Percentiles rank a stretch among this genome's conserved stretches.
Conservation (phyloP, 768 basidiomycete species). For the Boletales sp. region DNA sequence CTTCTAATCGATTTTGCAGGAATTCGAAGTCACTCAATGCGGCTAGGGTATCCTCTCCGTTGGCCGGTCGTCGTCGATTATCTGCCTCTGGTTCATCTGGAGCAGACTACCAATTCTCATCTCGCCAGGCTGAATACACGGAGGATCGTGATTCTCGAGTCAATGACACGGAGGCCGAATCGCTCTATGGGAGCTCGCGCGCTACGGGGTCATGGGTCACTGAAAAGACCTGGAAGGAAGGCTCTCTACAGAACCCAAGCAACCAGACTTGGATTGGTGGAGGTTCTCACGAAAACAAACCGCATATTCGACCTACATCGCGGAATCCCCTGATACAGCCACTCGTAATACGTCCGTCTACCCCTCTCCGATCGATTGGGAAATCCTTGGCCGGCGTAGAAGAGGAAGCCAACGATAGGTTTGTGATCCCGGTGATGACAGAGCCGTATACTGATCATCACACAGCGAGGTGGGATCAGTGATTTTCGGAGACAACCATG, state of each 20-base stretch:
- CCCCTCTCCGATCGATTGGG: neutral
- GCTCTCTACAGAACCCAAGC: neutral
- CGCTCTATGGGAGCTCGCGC: neutral
- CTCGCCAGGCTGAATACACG: neutral
- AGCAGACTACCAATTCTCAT: neutral
- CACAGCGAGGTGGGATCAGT: constrained; percentile 2
- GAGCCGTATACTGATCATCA: neutral
- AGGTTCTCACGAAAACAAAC: constrained; percentile 10
- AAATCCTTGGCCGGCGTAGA: neutral
- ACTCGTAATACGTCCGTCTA: neutral
- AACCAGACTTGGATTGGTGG: neutral
- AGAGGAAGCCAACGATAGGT: constrained; percentile 6
- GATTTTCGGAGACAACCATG: neutral
- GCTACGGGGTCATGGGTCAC: neutral
- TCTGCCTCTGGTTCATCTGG: neutral
- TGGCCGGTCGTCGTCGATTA: constrained; percentile 5
- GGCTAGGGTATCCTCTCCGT: constrained; percentile 10
- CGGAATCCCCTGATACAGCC: neutral
- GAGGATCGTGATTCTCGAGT: neutral
- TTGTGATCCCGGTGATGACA: neutral
- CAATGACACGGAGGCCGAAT: constrained; percentile 1
- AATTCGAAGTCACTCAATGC: neutral
- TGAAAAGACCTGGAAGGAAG: neutral
- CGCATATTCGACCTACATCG: constrained; percentile 1
- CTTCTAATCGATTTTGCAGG: constrained; percentile 11